phyloP scores from a whole-genome alignment of 2,329 filamentous ascomycete species.

The Beauveria pseudobassiana region DNA sequence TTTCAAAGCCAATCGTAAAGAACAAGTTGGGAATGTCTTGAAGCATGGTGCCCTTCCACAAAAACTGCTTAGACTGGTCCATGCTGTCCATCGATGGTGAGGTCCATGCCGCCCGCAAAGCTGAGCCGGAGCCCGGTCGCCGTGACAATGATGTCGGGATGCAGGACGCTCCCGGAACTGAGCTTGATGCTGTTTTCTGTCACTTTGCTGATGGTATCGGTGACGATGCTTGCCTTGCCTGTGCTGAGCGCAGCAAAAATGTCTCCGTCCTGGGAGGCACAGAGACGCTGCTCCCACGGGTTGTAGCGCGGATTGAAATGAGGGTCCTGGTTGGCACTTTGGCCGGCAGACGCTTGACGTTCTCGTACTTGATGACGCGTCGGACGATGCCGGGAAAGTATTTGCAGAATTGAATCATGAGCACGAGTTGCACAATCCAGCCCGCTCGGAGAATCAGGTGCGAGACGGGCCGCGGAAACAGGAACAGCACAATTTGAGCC shows the following conservation, averaged over 20 bases:
- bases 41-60: constrained; percentile 56
- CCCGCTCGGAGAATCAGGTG: constrained; percentile 38
- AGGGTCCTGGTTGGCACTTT: constrained; percentile 40
- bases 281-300: constrained; percentile 63
- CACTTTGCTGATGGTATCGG: constrained; percentile 37
- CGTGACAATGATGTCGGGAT: constrained; percentile 56
- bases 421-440: constrained; percentile 35
- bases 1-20: constrained; percentile 52
- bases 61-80: constrained; percentile 35
- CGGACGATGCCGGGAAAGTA: constrained; percentile 39
- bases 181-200: constrained; percentile 37
- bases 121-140: constrained; percentile 54
- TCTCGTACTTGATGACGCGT: constrained; percentile 32
- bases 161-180: constrained; percentile 33
- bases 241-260: constrained; percentile 34
- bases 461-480: constrained; percentile 36
- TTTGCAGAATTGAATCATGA: constrained; percentile 39
- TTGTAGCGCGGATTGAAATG: constrained; percentile 49
- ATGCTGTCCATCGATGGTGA: constrained; percentile 45
- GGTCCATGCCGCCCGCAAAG: constrained; percentile 43
- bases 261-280: constrained; percentile 42
- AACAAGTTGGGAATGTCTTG: constrained; percentile 54
- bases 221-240: constrained; percentile 34
- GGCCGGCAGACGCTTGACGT: constrained; percentile 38
- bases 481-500: constrained; percentile 26